Percentiles rank a stretch among this genome's conserved stretches.
Conservation (phyloP, 495 filamentous ascomycete species). For the Haplographium delicatum region DNA sequence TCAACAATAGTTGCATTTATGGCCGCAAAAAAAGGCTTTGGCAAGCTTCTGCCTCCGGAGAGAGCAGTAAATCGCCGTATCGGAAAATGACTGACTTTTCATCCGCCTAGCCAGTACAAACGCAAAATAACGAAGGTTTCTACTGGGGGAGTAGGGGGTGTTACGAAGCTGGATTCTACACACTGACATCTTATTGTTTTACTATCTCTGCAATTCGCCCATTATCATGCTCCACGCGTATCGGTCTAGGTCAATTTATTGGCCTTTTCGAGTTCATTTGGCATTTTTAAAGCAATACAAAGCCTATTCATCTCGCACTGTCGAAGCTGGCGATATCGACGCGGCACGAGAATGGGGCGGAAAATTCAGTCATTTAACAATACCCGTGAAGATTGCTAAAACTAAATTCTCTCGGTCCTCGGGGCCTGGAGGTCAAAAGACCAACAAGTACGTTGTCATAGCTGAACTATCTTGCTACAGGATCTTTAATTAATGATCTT, state of each 20-base stretch:
- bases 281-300: conserved; percentile 2
- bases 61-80: too few species aligned
- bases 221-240: conserved; percentile 11
- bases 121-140: too few species aligned
- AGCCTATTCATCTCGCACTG: conserved; percentile 12
- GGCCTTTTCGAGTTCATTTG: neutral
- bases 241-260: neutral
- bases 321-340: conserved; percentile 56
- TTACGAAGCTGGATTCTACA: too few species aligned
- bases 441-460: conserved; percentile 92
- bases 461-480: neutral
- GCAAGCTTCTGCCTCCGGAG: too few species aligned
- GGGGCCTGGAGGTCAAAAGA: conserved; percentile 91
- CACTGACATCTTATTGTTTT: too few species aligned
- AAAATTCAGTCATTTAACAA: conserved; percentile 46
- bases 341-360: conserved; percentile 73
- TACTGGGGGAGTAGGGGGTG: too few species aligned
- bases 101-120: too few species aligned
- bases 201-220: too few species aligned
- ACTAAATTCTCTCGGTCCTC: conserved; percentile 80
- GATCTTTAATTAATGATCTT: conserved; percentile 11
- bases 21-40: too few species aligned
- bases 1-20: too few species aligned
- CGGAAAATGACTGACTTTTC: too few species aligned
- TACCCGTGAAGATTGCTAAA: conserved; percentile 61